Percentiles rank a stretch among this genome's conserved stretches.
Evolutionary conservation across 345 rosid species (phyloP).

Genomic region (Moricandia moricandioides): DNA sequence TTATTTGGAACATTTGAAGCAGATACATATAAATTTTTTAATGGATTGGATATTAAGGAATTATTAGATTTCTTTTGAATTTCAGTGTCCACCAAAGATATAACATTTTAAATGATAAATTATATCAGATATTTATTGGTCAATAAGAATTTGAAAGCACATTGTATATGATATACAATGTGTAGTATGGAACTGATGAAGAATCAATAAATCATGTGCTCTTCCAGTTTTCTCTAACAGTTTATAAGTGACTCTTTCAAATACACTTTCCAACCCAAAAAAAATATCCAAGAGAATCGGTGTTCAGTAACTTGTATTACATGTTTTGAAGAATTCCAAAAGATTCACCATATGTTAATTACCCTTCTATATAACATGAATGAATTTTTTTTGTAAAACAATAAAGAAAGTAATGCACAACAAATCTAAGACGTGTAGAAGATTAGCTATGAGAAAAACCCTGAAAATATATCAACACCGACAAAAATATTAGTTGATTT

Average conservation of each 20-base stretch:
- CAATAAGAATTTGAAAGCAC: too few species aligned
- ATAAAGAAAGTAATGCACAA: background rate
- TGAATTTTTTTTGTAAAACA: background rate
- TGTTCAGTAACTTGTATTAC: background rate
- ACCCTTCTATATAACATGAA: background rate
- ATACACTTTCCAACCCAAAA: background rate
- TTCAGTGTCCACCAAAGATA: too few species aligned
- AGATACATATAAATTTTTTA: too few species aligned
- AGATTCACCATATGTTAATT: background rate
- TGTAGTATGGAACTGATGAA: background rate
- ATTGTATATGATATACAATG: background rate
- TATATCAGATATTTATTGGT: too few species aligned
- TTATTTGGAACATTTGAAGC: too few species aligned
- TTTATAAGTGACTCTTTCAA: background rate
- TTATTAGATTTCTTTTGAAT: too few species aligned
- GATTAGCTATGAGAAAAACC: background rate
- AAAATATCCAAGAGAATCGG: background rate
- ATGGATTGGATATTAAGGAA: too few species aligned
- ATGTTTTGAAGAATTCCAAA: background rate
- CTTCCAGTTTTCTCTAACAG: background rate
- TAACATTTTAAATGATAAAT: too few species aligned
- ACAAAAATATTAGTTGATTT: background rate
- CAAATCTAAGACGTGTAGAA: background rate
- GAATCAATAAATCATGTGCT: background rate
- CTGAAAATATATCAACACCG: too few species aligned